Evolutionary conservation across 257 asterid species (phyloP), one percentile per base, ranked within the genome.

Genomic region (Linaria vulgaris): DNA sequence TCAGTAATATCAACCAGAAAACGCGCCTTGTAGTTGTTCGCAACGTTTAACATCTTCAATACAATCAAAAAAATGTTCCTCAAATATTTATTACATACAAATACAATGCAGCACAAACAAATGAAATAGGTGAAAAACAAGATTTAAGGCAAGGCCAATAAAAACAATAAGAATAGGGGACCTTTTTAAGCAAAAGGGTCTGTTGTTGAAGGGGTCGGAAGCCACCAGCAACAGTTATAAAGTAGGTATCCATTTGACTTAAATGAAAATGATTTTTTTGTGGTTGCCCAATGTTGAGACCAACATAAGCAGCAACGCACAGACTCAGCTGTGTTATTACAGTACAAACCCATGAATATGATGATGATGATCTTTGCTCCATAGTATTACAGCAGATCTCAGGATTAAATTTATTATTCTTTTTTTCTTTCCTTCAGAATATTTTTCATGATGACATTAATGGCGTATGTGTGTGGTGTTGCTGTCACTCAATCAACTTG

Each of bases 261-360:
- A 63, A 57, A 58, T 21, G 27, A 19, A 59, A 14, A 20, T 20
- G 56, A 19, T 77, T 74, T n/a, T n/a, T n/a, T 64, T 69, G 85
- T 37, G 78, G 72, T 31, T 74, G 79, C 17, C 79, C 83, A 44
- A 76, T 68, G 43, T 79, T 79, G 21, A 87, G 51, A 71, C 66
- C 82, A 25, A 80, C 45, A 46, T 73, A 84, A 68, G 60, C 79
- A 39, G 80, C 73, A 21, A 74, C 48, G 68, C 92, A 87, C 43
- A 87, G 73, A 54, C 47, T 73, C 30, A 82, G 73, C 79, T 87
- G 95, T 3, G 86, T 79, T 47, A 72, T 25, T 6, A 87, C 38
- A 44, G 94, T 87, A 69, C 86, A 80, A 75, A 43, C 63, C 85
- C 90, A 87, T 71, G n/a, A n/a, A n/a, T n/a, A n/a, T n/a, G n/a